Conservation (phyloP, 176 grass and related monocot species). For the Luzula sylvatica region DNA sequence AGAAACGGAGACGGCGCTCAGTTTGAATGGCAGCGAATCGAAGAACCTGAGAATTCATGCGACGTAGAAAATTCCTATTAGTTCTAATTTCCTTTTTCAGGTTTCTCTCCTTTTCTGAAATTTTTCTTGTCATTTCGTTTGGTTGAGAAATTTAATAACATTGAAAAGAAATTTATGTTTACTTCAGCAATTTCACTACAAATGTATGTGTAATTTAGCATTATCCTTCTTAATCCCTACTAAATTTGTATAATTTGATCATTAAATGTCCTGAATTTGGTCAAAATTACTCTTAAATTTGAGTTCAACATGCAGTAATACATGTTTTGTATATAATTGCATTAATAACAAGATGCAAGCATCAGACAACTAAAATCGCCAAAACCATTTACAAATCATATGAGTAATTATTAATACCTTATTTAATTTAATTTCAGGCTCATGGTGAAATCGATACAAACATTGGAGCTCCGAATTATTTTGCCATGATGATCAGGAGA, state of each 20-base stretch:
- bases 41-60: conserved; percentile 64
- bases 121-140: neutral
- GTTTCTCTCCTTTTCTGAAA: conserved; percentile 1
- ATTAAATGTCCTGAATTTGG: neutral
- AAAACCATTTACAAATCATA: too few relatives aligned
- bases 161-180: neutral
- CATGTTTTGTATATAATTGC: too few relatives aligned
- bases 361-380: too few relatives aligned
- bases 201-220: neutral
- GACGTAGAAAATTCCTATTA: conserved; percentile 69
- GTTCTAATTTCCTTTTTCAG: conserved; percentile 53
- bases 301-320: too few relatives aligned
- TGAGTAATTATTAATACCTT: too few relatives aligned
- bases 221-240: neutral
- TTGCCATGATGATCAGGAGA: conserved; percentile 45
- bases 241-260: neutral
- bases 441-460: conserved; percentile 61
- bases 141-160: neutral
- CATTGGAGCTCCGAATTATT: conserved; percentile 31
- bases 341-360: too few relatives aligned
- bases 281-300: neutral
- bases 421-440: conserved; percentile 41
- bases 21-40: conserved; percentile 32
- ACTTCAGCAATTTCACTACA: too few relatives aligned
- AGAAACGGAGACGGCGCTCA: conserved; percentile 73